These are phyloP conservation scores for Fusarium robinianum DNA, from an alignment of 2,329 filamentous ascomycete species.

Conservation along the genomic window DNA sequence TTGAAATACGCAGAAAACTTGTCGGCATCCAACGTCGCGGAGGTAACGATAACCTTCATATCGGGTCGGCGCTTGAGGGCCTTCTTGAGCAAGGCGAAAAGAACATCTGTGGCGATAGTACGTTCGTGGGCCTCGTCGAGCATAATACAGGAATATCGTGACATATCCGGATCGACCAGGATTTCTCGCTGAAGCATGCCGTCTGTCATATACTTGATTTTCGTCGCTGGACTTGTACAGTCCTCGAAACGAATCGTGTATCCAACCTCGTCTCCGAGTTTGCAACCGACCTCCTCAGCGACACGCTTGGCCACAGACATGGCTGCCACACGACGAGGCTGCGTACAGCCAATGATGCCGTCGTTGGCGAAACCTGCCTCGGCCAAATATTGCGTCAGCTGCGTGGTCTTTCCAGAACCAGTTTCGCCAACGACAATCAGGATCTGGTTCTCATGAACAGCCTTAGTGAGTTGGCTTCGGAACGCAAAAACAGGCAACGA, in stretches of 20 bases:
- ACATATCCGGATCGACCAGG: constrained; percentile 85
- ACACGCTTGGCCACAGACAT: constrained; percentile 99
- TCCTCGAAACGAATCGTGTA: constrained; percentile 99
- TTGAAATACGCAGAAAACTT: constrained; percentile 98
- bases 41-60: constrained; percentile 94
- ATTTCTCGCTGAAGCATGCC: constrained; percentile 98
- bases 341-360: constrained; percentile 93
- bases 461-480: constrained; percentile 83
- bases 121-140: constrained; percentile 97
- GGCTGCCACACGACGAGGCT: constrained; percentile 93
- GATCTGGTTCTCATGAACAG: constrained; percentile 84
- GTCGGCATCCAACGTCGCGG: constrained; percentile 93
- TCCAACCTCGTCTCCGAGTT: constrained; percentile 88
- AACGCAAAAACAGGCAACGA: constrained; percentile 88
- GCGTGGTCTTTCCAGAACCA: constrained; percentile 95
- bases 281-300: constrained; percentile 90
- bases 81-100: constrained; percentile 94
- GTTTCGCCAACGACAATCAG: constrained; percentile 97
- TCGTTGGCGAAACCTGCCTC: constrained; percentile 88
- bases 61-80: constrained; percentile 84
- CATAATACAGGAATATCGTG: constrained; percentile 94
- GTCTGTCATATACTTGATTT: constrained; percentile 99
- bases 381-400: constrained; percentile 91
- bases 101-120: constrained; percentile 92
- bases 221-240: constrained; percentile 82